Evolutionary conservation across 2,329 filamentous ascomycete genomes (phyloP).

Genomic region (Sclerotinia nivalis): DNA sequence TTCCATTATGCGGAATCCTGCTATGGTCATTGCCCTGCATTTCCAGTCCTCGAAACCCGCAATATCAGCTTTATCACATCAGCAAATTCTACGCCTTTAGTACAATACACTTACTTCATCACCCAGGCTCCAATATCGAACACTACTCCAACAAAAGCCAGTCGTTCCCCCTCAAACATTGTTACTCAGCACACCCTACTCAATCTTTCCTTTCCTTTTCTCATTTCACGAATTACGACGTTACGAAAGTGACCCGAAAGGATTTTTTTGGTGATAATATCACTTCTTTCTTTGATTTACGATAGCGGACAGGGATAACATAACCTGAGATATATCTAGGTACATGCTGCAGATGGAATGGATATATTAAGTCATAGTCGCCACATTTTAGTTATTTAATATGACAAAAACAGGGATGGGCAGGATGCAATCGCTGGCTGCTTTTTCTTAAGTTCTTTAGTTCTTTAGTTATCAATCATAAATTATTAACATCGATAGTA

Average conservation of each 20-base stretch:
- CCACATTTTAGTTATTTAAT: neutral
- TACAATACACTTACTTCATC: neutral
- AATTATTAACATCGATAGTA: neutral
- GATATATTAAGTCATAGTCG: neutral
- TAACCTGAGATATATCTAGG: neutral
- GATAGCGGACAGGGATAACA: neutral
- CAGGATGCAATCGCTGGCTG: neutral
- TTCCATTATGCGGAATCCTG: neutral
- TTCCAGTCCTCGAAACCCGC: neutral
- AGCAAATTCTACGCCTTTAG: neutral
- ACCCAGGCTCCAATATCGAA: neutral
- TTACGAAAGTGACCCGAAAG: neutral
- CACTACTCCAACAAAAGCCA: neutral
- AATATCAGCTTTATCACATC: neutral
- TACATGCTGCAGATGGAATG: neutral
- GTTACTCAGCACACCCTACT: no score
- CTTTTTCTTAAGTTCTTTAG: neutral
- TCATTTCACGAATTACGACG: neutral
- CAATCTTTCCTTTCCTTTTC: neutral
- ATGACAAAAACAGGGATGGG: neutral
- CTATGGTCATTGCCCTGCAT: neutral
- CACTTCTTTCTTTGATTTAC: neutral
- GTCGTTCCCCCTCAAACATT: neutral
- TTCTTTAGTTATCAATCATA: neutral
- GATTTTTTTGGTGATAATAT: neutral